phyloP scores from a whole-genome alignment of 306 rosid genomes.

The Medicago arabica region DNA sequence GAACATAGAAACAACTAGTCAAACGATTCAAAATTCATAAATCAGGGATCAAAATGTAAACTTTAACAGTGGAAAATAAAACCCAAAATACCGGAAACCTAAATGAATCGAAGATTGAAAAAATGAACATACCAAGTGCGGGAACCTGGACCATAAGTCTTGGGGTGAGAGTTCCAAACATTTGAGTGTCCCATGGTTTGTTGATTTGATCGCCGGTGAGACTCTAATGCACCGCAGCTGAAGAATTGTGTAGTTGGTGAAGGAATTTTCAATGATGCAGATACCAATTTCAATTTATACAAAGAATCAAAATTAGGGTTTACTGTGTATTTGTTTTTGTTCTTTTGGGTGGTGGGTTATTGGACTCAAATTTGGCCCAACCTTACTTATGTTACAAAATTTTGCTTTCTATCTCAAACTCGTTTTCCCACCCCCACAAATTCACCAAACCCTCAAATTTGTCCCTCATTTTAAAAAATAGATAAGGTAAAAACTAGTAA shows the following conservation, averaged over 20 bases:
- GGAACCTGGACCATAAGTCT: constrained; percentile 95
- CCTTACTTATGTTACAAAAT: not conserved
- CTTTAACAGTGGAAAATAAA: not conserved
- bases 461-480: too few relatives aligned
- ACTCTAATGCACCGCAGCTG: constrained; percentile 10
- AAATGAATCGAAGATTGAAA: not conserved
- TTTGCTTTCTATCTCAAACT: not conserved
- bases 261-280: not conserved
- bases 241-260: not conserved
- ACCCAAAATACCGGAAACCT: not conserved
- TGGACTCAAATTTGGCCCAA: constrained; percentile 23
- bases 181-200: constrained; percentile 83
- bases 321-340: not conserved
- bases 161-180: constrained; percentile 96
- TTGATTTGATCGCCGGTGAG: not conserved
- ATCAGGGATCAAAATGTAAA: not conserved
- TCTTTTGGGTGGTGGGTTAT: not conserved
- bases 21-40: not conserved
- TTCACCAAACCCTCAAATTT: not conserved
- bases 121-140: constrained; percentile 69
- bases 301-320: constrained; percentile 33
- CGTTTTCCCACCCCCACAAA: not conserved
- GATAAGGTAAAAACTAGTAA: too few relatives aligned
- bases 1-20: not conserved
- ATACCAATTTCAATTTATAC: constrained; percentile 33